Conservation (phyloP, 371 early-diverging fungal genomes). For the Encephalitozoon hellem region DNA sequence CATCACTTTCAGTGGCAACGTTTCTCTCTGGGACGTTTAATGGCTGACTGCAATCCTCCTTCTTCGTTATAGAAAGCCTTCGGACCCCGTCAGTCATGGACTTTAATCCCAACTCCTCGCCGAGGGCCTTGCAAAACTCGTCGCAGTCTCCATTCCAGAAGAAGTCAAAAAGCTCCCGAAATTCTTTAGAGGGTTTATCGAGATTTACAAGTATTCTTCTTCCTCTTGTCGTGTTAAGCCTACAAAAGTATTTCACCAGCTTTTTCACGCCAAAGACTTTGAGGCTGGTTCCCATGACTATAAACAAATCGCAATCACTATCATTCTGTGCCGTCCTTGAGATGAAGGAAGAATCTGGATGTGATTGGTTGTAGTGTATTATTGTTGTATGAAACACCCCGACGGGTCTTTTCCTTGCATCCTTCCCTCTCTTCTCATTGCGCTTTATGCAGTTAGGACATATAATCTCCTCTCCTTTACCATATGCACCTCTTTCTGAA, state of each 20-base stretch:
- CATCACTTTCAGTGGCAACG: neutral
- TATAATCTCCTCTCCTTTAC: constrained; percentile 3
- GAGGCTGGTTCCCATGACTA: constrained; percentile 93
- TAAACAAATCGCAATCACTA: constrained; percentile 67
- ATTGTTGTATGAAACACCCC: constrained; percentile 84
- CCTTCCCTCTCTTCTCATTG: constrained; percentile 66
- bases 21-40: neutral
- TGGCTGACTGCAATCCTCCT: neutral
- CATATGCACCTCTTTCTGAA: constrained; percentile 1
- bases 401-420: constrained; percentile 58
- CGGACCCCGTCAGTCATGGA: neutral
- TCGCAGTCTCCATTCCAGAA: constrained; percentile 59
- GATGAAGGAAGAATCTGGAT: constrained; percentile 65
- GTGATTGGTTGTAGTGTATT: constrained; percentile 87
- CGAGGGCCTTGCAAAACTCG: constrained; percentile 44
- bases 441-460: constrained; percentile 59
- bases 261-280: constrained; percentile 80
- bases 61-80: neutral
- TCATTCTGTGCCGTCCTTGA: constrained; percentile 20
- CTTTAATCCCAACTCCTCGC: neutral
- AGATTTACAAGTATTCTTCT: constrained; percentile 54
- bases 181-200: constrained; percentile 46
- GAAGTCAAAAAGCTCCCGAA: constrained; percentile 56
- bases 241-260: constrained; percentile 69
- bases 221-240: constrained; percentile 31